phyloP scores from a whole-genome alignment of 2,329 filamentous ascomycete genomes.

The Alternaria atra region DNA sequence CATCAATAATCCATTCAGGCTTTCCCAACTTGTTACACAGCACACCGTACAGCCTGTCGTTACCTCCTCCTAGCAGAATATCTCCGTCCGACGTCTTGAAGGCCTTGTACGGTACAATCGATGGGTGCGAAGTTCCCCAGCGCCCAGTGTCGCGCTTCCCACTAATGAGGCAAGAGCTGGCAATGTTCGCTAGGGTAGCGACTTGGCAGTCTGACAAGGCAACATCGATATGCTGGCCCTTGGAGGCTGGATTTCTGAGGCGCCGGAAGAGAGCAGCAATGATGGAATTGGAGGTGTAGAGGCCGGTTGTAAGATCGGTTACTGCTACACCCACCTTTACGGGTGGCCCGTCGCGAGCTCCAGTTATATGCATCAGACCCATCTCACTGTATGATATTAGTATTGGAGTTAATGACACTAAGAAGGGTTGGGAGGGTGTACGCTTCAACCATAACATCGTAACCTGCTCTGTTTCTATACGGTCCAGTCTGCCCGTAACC shows the following conservation, averaged over 20 bases:
- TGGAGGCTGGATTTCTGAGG: constrained; percentile 69
- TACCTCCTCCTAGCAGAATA: constrained; percentile 70
- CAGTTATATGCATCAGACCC: constrained; percentile 98
- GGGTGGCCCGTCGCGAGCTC: constrained; percentile 83
- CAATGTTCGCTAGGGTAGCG: constrained; percentile 93
- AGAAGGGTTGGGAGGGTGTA: constrained; percentile 37
- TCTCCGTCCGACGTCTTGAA: constrained; percentile 73
- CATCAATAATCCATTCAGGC: constrained; percentile 66
- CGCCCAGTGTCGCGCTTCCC: constrained; percentile 86
- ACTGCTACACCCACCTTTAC: constrained; percentile 98
- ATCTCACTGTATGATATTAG: constrained; percentile 68
- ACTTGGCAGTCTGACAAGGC: constrained; percentile 94
- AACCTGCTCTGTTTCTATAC: constrained; percentile 85
- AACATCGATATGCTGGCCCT: constrained; percentile 91
- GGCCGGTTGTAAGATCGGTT: constrained; percentile 91
- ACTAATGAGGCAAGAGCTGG: constrained; percentile 88
- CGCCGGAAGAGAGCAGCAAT: constrained; percentile 90
- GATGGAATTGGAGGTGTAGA: constrained; percentile 95
- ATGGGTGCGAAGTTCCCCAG: constrained; percentile 98
- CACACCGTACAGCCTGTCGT: constrained; percentile 69
- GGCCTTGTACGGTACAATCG: constrained; percentile 93
- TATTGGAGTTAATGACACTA: background rate
- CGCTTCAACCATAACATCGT: constrained; percentile 99
- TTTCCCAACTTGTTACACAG: constrained; percentile 66
- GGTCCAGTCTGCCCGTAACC: constrained; percentile 97